Evolutionary conservation across 345 rosid genomes (phyloP).

Genomic region (Firmiana major): DNA sequence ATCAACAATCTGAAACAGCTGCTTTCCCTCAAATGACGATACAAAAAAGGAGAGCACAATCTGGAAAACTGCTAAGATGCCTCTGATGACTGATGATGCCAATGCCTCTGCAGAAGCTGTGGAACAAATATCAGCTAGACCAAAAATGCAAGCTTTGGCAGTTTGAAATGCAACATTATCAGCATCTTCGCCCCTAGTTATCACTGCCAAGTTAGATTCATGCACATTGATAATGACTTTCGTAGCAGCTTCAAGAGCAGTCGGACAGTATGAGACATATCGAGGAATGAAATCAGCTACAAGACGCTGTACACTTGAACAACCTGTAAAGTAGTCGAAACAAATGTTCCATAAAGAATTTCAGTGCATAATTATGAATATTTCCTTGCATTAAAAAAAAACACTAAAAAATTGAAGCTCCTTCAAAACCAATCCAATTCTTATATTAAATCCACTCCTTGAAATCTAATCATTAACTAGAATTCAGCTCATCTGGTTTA

Average conservation of each 20-base stretch:
- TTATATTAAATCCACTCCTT: background rate
- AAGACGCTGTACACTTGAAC: slow-evolving; percentile 80
- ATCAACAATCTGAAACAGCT: slow-evolving; percentile 56
- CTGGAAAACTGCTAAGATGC: slow-evolving; percentile 63
- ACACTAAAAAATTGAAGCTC: background rate
- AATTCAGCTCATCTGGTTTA: background rate
- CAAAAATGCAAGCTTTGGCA: slow-evolving; percentile 75
- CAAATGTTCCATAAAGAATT: background rate
- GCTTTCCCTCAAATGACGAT: slow-evolving; percentile 48
- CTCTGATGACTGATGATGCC: slow-evolving; percentile 44
- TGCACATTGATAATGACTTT: slow-evolving; percentile 60
- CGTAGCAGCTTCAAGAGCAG: slow-evolving; percentile 72
- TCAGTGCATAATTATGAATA: background rate
- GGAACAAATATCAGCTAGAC: slow-evolving; percentile 75
- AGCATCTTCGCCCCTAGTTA: slow-evolving; percentile 57
- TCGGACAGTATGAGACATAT: slow-evolving; percentile 73
- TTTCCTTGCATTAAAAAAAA: background rate
- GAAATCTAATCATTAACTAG: background rate
- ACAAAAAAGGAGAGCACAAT: slow-evolving; percentile 64
- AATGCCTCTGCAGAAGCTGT: slow-evolving; percentile 56
- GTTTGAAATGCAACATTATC: slow-evolving; percentile 78
- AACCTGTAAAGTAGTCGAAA: slow-evolving; percentile 53
- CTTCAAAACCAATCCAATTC: background rate
- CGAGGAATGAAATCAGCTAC: slow-evolving; percentile 87
- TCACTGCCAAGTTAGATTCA: slow-evolving; percentile 47